Evolutionary conservation across 495 filamentous ascomycete genomes (phyloP).

Genomic region (Friedmanniomyces simplex): DNA sequence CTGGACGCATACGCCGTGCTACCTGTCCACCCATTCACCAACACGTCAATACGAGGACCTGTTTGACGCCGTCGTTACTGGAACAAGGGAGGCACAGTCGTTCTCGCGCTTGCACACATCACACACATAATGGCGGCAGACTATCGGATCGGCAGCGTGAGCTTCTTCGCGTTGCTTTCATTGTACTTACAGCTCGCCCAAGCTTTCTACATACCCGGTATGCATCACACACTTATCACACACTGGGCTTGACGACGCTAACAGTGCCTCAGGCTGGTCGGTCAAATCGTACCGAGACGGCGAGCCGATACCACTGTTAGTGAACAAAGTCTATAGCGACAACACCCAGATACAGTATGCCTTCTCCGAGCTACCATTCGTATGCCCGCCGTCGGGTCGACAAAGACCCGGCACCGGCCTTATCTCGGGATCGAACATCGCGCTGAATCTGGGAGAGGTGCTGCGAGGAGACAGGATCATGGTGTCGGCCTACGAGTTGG

Average conservation of each 20-base stretch:
- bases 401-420: slow-evolving; percentile 59
- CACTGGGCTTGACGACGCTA: slow-evolving; percentile 13
- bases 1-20: neutral
- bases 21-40: neutral
- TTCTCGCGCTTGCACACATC: neutral
- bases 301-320: slow-evolving; percentile 76
- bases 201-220: slow-evolving; percentile 76
- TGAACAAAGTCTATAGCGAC: slow-evolving; percentile 93
- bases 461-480: slow-evolving; percentile 84
- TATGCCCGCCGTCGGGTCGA: slow-evolving; percentile 69
- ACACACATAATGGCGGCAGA: slow-evolving; percentile 17
- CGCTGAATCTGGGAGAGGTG: slow-evolving; percentile 87
- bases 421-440: slow-evolving; percentile 68
- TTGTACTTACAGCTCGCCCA: slow-evolving; percentile 37
- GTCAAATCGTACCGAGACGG: slow-evolving; percentile 71
- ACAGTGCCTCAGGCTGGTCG: slow-evolving; percentile 34
- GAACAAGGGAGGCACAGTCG: neutral
- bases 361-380: slow-evolving; percentile 86
- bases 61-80: neutral
- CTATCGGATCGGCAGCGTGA: slow-evolving; percentile 11
- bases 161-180: slow-evolving; percentile 22
- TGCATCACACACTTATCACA: slow-evolving; percentile 15
- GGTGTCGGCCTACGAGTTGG: slow-evolving; percentile 77
- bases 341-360: slow-evolving; percentile 88
- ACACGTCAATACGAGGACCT: neutral